Base-by-base conservation (phyloP, 208 protist genomes). In the Crithidia expoeki region DNA sequence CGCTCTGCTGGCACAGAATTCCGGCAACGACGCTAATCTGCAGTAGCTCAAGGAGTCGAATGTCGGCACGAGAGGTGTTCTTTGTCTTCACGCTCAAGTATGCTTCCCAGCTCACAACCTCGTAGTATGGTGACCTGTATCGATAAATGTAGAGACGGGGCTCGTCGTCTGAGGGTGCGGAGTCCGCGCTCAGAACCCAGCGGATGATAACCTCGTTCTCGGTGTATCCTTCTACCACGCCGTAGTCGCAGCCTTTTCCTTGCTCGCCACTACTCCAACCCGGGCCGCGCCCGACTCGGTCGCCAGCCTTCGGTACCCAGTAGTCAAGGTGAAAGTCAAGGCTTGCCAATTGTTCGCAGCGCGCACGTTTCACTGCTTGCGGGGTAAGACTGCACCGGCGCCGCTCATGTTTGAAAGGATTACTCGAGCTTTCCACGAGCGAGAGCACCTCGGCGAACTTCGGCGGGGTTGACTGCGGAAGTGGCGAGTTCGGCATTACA, bases 261-360 rank as follows among this genome's bases (percentile, higher is more conserved):
- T 95, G 88, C 40, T 79, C 67, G 9, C 79, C 79, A 67, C 77
- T 77, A 27, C 47, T 59, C 90, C 90, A 95, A 28, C 80, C 79
- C 16, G 90, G 90, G 23, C 90, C 90, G 47, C 90, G 79, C 19
- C 81, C 88, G 6, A 95, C 88, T 21, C 74, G 74, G 12, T 93
- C 88, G 30, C 88, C 90, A n/a, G 83, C 74, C 44, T 77, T 64
- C 4, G 85, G 84, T 27, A 70, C 32, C 89, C 89, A 94, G 46
- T 58, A 23, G 47, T 85, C 67, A 55, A 70, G 56, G 17, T 56
- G 21, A 36, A 68, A 53, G 21, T 67, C 46, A 44, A 64, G 19
- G 16, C 71, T 27, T 10, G 36, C 25, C 14, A 38, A n/a, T 16
- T 23, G 49, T 34, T 77, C 68, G 23, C 59, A 34, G 60, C 51